Percentiles rank a stretch among this genome's conserved stretches.
Conservation (phyloP, 352 stramenopile species). For the Phytophthora ohioensis region DNA sequence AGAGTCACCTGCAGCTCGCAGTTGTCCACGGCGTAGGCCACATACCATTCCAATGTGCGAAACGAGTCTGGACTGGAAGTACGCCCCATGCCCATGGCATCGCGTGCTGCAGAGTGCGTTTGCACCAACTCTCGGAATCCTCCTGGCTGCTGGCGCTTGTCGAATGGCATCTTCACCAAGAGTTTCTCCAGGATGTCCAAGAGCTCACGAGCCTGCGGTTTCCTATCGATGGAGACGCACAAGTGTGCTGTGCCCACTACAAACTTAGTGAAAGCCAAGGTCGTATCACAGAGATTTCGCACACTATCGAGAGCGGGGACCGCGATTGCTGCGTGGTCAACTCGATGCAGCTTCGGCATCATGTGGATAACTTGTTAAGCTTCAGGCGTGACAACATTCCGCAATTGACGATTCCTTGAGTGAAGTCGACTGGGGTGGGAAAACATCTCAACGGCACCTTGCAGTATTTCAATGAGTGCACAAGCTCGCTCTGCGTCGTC, state of each 20-base stretch:
- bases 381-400: slow-evolving; percentile 7
- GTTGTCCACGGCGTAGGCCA: slow-evolving; percentile 2
- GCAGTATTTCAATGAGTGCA: slow-evolving; percentile 17
- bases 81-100: slow-evolving; percentile 22
- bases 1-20: slow-evolving; percentile 21
- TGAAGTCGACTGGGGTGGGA: slow-evolving; percentile 22
- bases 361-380: slow-evolving; percentile 26
- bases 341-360: slow-evolving; percentile 39
- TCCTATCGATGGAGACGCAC: slow-evolving; percentile 22
- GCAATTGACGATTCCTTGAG: slow-evolving; percentile 15
- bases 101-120: slow-evolving; percentile 16
- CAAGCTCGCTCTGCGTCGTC: slow-evolving; percentile 20
- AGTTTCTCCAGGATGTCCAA: slow-evolving; percentile 37
- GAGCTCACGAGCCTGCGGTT: slow-evolving; percentile 27
- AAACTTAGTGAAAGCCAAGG: slow-evolving; percentile 17
- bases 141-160: slow-evolving; percentile 13
- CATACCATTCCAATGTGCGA: slow-evolving; percentile 12
- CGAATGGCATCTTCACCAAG: slow-evolving; percentile 22
- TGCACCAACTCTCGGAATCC: slow-evolving; percentile 22
- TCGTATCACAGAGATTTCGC: slow-evolving; percentile 24
- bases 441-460: slow-evolving; percentile 9
- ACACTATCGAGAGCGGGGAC: slow-evolving; percentile 10
- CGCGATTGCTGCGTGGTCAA: slow-evolving; percentile 17
- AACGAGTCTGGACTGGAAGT: slow-evolving; percentile 1
- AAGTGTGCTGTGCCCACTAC: slow-evolving; percentile 26